These are phyloP conservation scores for Elsinoe arachidis DNA, from an alignment of 2,329 filamentous ascomycete species.

Conservation along the genomic window DNA sequence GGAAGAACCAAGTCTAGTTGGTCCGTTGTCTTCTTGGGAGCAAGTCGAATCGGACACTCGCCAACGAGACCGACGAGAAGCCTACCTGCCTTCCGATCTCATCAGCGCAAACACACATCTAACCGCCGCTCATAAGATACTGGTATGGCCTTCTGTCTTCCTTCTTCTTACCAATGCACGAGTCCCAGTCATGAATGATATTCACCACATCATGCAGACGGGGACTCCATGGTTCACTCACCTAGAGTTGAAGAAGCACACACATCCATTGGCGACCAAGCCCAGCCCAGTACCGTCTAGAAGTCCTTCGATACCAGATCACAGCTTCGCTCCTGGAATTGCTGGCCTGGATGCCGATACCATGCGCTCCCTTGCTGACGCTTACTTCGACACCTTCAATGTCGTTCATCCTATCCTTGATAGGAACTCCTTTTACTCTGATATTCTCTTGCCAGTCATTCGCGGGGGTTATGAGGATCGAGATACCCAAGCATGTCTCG, in stretches of 20 bases:
- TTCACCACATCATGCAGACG: slow-evolving; percentile 30
- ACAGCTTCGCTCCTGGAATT: slow-evolving; percentile 24
- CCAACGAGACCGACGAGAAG: neutral
- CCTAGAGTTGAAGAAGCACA: slow-evolving; percentile 27
- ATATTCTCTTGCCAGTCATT: slow-evolving; percentile 39
- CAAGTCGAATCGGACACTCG: neutral
- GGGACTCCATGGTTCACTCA: slow-evolving; percentile 33
- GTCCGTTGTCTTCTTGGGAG: neutral
- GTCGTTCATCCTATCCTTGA: slow-evolving; percentile 51
- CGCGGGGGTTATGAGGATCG: slow-evolving; percentile 42
- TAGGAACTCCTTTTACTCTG: slow-evolving; percentile 44
- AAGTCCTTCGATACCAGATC: slow-evolving; percentile 13
- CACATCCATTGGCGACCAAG: slow-evolving; percentile 23
- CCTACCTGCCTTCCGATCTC: slow-evolving; percentile 2
- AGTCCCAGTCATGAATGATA: slow-evolving; percentile 25
- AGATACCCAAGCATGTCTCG: slow-evolving; percentile 44
- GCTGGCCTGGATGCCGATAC: slow-evolving; percentile 38
- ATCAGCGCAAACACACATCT: slow-evolving; percentile 19
- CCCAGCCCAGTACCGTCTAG: slow-evolving; percentile 21
- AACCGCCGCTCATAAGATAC: slow-evolving; percentile 43
- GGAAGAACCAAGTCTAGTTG: neutral
- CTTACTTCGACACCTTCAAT: slow-evolving; percentile 54
- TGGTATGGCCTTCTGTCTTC: slow-evolving; percentile 39
- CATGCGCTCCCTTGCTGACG: slow-evolving; percentile 44
- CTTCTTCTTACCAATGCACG: slow-evolving; percentile 29